A percentile compares a stretch with the other conserved stretches of the same genome.
phyloP scores from a whole-genome alignment of 169 alveolate genomes.

The Plasmodium vivax region DNA sequence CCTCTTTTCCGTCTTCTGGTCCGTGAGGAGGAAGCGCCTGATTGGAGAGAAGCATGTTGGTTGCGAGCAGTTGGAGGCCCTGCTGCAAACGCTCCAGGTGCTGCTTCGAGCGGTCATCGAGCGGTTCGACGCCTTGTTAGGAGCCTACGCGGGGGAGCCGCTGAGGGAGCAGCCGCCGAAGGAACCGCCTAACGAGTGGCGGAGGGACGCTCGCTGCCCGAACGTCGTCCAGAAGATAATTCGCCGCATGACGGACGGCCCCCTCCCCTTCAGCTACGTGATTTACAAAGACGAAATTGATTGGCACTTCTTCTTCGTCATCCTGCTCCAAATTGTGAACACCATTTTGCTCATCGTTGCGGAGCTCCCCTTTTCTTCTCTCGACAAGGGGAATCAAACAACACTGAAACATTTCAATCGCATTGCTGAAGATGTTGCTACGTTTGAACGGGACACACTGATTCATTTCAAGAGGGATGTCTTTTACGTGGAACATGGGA shows the following conservation, averaged over 20 bases:
- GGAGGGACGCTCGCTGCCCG: neutral
- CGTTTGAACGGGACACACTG: neutral
- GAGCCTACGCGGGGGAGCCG: neutral
- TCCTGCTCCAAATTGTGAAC: constrained; percentile 22
- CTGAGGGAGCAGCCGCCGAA: neutral
- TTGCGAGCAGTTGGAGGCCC: neutral
- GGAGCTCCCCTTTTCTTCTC: neutral
- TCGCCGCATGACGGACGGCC: constrained; percentile 14
- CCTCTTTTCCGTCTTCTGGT: constrained; percentile 22
- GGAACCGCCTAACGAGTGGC: too few species aligned
- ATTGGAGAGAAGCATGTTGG: neutral
- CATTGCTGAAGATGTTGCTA: neutral
- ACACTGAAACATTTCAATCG: neutral
- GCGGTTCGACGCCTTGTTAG: neutral
- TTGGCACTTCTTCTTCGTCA: constrained; percentile 20
- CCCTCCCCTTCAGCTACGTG: constrained; percentile 25
- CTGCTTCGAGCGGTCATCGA: neutral
- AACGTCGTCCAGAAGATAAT: constrained; percentile 9
- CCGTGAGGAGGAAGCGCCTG: constrained; percentile 2
- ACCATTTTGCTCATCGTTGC: neutral
- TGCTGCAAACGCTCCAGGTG: neutral
- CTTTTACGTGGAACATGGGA: constrained; percentile 26
- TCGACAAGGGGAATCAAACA: neutral
- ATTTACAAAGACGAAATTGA: constrained; percentile 19
- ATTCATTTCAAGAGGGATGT: neutral